Evolutionary conservation across 805 yeast genomes (phyloP).

Genomic region (Hanseniaspora pseudoguilliermondii): DNA sequence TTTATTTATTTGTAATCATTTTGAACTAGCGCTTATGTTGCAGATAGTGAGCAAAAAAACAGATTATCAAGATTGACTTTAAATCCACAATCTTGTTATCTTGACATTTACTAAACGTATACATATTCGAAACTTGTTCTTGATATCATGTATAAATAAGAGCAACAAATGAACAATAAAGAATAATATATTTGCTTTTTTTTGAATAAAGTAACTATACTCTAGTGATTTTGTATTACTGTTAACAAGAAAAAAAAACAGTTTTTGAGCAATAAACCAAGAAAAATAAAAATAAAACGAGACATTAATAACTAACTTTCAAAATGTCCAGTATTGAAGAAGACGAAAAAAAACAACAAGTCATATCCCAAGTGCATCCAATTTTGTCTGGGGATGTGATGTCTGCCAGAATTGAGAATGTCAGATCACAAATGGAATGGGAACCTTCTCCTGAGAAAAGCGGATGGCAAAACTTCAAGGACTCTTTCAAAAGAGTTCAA

Average conservation of each 20-base stretch:
- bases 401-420: slow-evolving; percentile 8
- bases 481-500: slow-evolving; percentile 35
- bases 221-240: too few species aligned
- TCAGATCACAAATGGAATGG: slow-evolving; percentile 5
- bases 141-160: too few species aligned
- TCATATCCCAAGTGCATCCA: slow-evolving; percentile 2
- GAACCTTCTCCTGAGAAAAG: background rate
- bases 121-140: too few species aligned
- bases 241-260: background rate
- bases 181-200: too few species aligned
- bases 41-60: too few species aligned
- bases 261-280: background rate
- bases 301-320: background rate
- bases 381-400: slow-evolving; percentile 7
- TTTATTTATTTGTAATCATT: too few species aligned
- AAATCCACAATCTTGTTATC: too few species aligned
- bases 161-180: too few species aligned
- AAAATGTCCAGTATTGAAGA: slow-evolving; percentile 8
- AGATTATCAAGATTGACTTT: too few species aligned
- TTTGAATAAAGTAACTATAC: too few species aligned
- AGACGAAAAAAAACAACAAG: slow-evolving; percentile 1
- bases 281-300: background rate
- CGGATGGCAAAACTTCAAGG: slow-evolving; percentile 35
- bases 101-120: too few species aligned
- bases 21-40: too few species aligned